phyloP scores from a whole-genome alignment of 2,329 filamentous ascomycete genomes.

The Colletotrichum spinosum region DNA sequence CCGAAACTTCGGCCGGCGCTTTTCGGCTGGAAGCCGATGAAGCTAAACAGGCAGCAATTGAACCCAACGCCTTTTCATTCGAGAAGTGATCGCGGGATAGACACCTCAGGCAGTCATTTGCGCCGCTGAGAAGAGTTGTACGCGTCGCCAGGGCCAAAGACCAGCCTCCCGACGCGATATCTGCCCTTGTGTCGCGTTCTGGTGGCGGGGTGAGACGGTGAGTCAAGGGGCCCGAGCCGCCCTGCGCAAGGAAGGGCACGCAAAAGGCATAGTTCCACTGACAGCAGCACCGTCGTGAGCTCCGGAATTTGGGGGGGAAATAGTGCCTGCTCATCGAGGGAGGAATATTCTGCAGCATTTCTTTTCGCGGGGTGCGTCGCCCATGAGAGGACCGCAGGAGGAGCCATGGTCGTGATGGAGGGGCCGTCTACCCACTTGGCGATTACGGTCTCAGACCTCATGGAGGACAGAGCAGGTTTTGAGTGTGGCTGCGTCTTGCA shows the following conservation, averaged over 20 bases:
- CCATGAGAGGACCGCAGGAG: conserved; percentile 20
- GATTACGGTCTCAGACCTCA: no score
- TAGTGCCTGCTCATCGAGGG: conserved; percentile 12
- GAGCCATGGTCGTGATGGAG: conserved; percentile 10
- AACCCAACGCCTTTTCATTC: no score
- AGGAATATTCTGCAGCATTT: conserved; percentile 29
- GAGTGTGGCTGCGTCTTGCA: neutral
- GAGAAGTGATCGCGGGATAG: no score
- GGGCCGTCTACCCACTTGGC: neutral
- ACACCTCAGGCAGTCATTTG: neutral
- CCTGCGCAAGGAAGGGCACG: conserved; percentile 32
- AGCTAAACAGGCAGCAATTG: no score
- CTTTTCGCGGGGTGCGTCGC: conserved; percentile 25
- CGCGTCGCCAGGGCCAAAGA: neutral
- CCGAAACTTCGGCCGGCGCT: conserved; percentile 6
- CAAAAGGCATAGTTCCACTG: conserved; percentile 4
- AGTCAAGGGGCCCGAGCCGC: conserved; percentile 33
- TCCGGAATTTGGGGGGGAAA: conserved; percentile 17
- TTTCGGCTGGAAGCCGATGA: neutral
- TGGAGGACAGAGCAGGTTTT: neutral
- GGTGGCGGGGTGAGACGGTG: conserved; percentile 37
- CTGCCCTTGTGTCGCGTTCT: conserved; percentile 26
- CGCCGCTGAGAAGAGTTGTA: neutral
- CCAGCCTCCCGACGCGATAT: conserved; percentile 14
- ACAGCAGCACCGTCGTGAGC: neutral